Evolutionary conservation across 2,329 filamentous ascomycete species (phyloP), one percentile per base, ranked within the genome.

Genomic region (Sporothrix schenckii): DNA sequence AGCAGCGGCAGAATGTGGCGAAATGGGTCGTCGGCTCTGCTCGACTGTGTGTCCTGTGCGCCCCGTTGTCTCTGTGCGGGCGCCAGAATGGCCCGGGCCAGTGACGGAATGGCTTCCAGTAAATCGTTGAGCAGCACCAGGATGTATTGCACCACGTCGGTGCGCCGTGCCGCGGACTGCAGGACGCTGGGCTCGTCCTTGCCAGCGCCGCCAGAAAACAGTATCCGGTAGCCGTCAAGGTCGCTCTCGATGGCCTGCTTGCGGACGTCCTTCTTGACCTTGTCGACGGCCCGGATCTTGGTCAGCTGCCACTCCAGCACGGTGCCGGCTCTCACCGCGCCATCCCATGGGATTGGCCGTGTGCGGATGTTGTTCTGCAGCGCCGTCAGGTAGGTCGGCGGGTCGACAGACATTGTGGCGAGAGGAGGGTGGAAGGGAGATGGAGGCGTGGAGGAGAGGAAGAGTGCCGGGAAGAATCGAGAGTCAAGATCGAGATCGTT

Each of bases 281-380:
- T 98, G 81, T 98, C 95, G 76, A 98, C 92, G 72, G 94, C 92
- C 81, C 94, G 94, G 83, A 99, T 97, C 86, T 94, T 94, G 84
- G 91, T 92, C 76, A 97, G 88, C 81, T 99, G 94, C 75, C 92
- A 90, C 76, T 98, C 94, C 71, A 92, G 97, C 81, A 99, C 92
- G 78, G 93, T 95, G 80, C 94, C 93, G 76, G 93, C 93, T 80
- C 95, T 89, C 75, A 97, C 93, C 77, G 94, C 94, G 77, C 94
- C 94, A 81, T 98, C 94, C 95, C 95, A 99, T 71, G 94, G 94
- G 82, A 99, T 97, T 74, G 94, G 94, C 75, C 95, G 89, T 78
- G 92, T 91, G 79, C 95, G 92, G 80, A 98, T 97, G 85, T 98
- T 98, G 88, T 92, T 96, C 84, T 97, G 94, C 76, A 97, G 87